A percentile compares a stretch with the other conserved stretches of the same genome.
Evolutionary conservation across 495 filamentous ascomycete genomes (phyloP).

Genomic region (Cryomyces antarcticus): DNA sequence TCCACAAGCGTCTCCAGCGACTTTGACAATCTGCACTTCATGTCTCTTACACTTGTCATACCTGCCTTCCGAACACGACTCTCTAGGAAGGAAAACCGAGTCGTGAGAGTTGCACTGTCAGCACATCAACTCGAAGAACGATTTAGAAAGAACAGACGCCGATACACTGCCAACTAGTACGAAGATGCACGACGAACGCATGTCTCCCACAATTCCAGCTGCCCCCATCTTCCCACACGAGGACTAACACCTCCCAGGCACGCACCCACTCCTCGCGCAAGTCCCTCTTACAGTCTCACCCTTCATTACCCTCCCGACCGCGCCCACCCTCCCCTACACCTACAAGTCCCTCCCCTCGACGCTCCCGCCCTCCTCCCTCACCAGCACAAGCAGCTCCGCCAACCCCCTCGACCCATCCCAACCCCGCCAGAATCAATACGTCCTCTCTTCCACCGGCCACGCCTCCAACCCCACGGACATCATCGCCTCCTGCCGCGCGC

Average conservation of each 20-base stretch:
- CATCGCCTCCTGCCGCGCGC: constrained; percentile 52
- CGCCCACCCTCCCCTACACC: constrained; percentile 84
- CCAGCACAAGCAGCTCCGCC: constrained; percentile 11
- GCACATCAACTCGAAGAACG: no score
- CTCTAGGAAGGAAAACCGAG: no score
- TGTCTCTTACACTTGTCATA: no score
- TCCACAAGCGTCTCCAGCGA: no score
- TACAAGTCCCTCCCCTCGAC: constrained; percentile 77
- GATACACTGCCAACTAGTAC: no score
- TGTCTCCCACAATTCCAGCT: no score
- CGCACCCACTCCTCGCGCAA: constrained; percentile 78
- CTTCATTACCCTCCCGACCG: constrained; percentile 75
- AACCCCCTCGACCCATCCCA: constrained; percentile 17
- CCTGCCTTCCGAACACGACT: no score
- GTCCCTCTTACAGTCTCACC: constrained; percentile 85
- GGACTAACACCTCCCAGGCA: constrained; percentile 25
- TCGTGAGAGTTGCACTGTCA: no score
- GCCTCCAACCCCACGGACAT: constrained; percentile 68
- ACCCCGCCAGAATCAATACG: constrained; percentile 36
- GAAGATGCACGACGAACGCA: no score
- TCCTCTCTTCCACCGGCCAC: constrained; percentile 49
- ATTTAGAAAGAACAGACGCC: no score
- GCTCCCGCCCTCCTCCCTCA: constrained; percentile 54
- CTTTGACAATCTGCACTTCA: no score
- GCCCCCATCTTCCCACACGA: no score